Evolutionary conservation across 768 basidiomycete species (phyloP).

Genomic region (Pleurotus tuoliensis): DNA sequence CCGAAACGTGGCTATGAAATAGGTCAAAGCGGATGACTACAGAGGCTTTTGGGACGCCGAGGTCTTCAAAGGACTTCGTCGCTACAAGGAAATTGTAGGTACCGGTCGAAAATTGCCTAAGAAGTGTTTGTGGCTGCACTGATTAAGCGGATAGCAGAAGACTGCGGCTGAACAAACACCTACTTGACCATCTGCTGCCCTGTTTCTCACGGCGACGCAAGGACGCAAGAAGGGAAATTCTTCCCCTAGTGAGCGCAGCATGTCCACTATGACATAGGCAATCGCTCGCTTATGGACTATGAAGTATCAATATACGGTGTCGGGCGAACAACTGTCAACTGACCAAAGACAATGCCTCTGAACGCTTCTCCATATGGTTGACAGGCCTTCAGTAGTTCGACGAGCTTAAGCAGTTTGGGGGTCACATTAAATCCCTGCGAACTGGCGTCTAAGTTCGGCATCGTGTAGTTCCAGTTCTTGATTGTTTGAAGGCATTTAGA

Average conservation of each 20-base stretch:
- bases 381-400: constrained; percentile 56
- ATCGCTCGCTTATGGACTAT: constrained; percentile 51
- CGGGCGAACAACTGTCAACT: constrained; percentile 12
- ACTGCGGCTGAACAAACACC: constrained; percentile 1
- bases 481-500: constrained; percentile 36
- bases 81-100: constrained; percentile 61
- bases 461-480: constrained; percentile 58
- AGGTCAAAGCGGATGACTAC: constrained; percentile 66
- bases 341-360: constrained; percentile 66
- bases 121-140: constrained; percentile 39
- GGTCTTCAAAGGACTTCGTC: constrained; percentile 55
- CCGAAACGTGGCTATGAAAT: constrained; percentile 59
- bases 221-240: constrained; percentile 53
- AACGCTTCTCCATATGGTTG: constrained; percentile 52
- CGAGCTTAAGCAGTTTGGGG: constrained; percentile 59
- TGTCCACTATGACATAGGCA: constrained; percentile 55
- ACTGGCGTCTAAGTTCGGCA: constrained; percentile 56
- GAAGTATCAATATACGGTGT: constrained; percentile 6
- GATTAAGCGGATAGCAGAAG: background rate
- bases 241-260: constrained; percentile 52
- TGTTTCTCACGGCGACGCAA: constrained; percentile 38
- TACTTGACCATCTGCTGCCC: constrained; percentile 29
- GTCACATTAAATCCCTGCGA: constrained; percentile 65
- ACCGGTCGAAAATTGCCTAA: constrained; percentile 48
- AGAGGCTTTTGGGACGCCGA: constrained; percentile 53